phyloP scores from a whole-genome alignment of 495 filamentous ascomycete species.

The Amphirosellinia nigrospora region DNA sequence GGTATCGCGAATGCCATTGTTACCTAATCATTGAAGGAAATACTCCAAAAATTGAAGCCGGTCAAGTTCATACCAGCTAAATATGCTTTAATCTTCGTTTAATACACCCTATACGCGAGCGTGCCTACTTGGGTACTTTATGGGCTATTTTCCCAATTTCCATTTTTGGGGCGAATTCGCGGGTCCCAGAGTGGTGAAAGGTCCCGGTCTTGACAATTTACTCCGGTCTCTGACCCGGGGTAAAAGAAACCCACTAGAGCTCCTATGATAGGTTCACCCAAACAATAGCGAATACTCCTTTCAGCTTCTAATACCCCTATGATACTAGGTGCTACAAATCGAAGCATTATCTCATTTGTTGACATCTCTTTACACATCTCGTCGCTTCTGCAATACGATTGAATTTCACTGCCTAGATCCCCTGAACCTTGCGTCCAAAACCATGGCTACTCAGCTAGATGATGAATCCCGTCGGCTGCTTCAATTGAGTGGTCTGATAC shows the following conservation, averaged over 20 bases:
- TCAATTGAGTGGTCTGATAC: conserved; percentile 26
- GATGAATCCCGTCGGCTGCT: conserved; percentile 19
- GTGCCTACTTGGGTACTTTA: neutral
- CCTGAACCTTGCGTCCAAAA: neutral
- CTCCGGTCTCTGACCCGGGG: conserved; percentile 1
- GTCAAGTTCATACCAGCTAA: neutral
- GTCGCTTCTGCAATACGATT: neutral
- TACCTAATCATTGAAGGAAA: neutral
- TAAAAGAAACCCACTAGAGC: conserved; percentile 5
- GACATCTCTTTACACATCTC: neutral
- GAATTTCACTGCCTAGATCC: neutral
- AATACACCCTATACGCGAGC: neutral
- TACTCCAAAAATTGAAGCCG: neutral
- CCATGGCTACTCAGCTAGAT: conserved; percentile 19
- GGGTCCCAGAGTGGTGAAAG: neutral
- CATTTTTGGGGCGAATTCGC: neutral
- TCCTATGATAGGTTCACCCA: neutral
- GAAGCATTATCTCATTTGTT: neutral
- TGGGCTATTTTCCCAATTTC: neutral
- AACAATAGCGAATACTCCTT: neutral
- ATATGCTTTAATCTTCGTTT: neutral
- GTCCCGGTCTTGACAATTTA: neutral
- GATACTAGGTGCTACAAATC: neutral
- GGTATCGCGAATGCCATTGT: conserved; percentile 31
- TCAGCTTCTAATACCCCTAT: neutral